Percentiles rank a stretch among this genome's conserved stretches.
phyloP scores from a whole-genome alignment of 495 filamentous ascomycete genomes.

The Durotheca rogersii region DNA sequence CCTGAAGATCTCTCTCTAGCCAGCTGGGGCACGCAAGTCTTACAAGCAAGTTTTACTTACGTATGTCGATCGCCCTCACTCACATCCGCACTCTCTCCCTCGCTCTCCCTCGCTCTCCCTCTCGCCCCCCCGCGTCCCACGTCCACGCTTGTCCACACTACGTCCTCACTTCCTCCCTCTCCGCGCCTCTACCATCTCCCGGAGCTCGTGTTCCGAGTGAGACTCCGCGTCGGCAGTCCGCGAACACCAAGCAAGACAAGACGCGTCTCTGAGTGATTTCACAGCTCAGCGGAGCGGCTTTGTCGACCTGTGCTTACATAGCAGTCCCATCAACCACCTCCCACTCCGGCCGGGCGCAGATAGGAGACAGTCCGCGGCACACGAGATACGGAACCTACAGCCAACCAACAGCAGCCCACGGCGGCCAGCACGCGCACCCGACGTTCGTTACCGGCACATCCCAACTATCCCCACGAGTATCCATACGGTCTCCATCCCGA shows the following conservation, averaged over 20 bases:
- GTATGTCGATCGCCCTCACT: neutral
- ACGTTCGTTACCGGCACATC: neutral
- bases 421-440: neutral
- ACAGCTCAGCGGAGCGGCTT: conserved; percentile 22
- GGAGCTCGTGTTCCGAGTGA: neutral
- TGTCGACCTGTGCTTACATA: conserved; percentile 17
- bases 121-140: too few relatives aligned
- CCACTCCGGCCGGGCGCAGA: neutral
- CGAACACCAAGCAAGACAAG: conserved; percentile 24
- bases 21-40: too few relatives aligned
- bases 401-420: too few relatives aligned
- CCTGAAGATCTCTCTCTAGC: too few relatives aligned
- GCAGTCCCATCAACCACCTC: conserved; percentile 3
- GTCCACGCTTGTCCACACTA: too few relatives aligned
- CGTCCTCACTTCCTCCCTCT: too few relatives aligned
- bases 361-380: neutral
- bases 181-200: too few relatives aligned
- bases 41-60: conserved; percentile 5
- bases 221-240: neutral
- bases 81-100: neutral
- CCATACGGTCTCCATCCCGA: neutral
- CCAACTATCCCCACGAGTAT: neutral
- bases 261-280: conserved; percentile 30
- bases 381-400: too few relatives aligned
- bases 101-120: too few relatives aligned